Evolutionary conservation across 1,284 basidiomycete species (phyloP).

Genomic region (Ustilago nuda): DNA sequence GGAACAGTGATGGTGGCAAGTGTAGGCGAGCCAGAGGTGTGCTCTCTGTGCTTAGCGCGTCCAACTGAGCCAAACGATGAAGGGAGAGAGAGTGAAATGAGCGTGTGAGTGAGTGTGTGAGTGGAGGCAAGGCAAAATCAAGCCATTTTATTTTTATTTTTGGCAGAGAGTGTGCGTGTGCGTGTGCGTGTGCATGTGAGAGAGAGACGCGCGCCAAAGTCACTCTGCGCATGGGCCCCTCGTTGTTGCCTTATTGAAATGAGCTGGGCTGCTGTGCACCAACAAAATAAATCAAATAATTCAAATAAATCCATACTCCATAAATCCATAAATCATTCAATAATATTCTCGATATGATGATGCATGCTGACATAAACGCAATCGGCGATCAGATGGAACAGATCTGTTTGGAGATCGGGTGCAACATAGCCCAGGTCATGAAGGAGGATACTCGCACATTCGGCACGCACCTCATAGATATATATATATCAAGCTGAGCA

Average conservation of each 20-base stretch:
- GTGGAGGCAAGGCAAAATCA: slow-evolving; percentile 7
- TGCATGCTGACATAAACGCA: too few relatives aligned
- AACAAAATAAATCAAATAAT: slow-evolving; percentile 5
- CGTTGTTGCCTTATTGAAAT: neutral
- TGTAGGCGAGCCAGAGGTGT: neutral
- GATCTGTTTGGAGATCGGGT: too few relatives aligned
- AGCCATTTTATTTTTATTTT: neutral
- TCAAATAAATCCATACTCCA: neutral
- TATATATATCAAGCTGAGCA: too few relatives aligned
- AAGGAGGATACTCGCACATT: too few relatives aligned
- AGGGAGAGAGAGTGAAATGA: neutral
- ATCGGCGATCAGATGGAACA: too few relatives aligned
- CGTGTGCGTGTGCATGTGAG: too few relatives aligned
- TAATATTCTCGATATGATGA: too few relatives aligned
- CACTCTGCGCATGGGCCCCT: slow-evolving; percentile 19
- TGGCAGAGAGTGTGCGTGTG: neutral
- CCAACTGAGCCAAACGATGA: slow-evolving; percentile 5
- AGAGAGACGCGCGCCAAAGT: slow-evolving; percentile 28
- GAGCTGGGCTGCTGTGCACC: neutral
- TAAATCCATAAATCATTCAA: too few relatives aligned
- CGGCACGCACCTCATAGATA: too few relatives aligned
- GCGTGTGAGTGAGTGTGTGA: neutral
- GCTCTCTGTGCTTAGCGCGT: slow-evolving; percentile 5
- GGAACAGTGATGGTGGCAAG: neutral
- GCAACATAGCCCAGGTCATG: too few relatives aligned